A percentile compares a stretch with the other conserved stretches of the same genome.
phyloP scores from a whole-genome alignment of 768 basidiomycete genomes.

The Collybiopsis luxurians region DNA sequence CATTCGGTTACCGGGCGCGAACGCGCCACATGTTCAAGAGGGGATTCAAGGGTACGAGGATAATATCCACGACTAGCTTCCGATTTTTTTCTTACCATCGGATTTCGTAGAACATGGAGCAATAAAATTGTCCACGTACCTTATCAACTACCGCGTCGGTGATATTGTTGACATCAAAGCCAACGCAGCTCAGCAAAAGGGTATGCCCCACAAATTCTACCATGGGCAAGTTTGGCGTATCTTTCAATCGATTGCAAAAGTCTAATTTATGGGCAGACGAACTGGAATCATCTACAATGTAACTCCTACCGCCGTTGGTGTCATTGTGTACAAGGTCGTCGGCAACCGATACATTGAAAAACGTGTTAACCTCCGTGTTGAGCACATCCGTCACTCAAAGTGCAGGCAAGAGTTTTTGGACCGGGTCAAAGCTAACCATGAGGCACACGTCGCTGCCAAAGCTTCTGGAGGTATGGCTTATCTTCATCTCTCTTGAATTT shows the following conservation, averaged over 20 bases:
- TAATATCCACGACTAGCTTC: neutral
- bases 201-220: slow-evolving; percentile 99
- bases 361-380: slow-evolving; percentile 96
- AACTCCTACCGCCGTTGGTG: slow-evolving; percentile 89
- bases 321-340: slow-evolving; percentile 97
- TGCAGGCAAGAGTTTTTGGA: slow-evolving; percentile 98
- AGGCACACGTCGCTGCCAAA: slow-evolving; percentile 80
- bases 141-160: slow-evolving; percentile 90
- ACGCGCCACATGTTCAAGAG: slow-evolving; percentile 99
- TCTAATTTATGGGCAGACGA: slow-evolving; percentile 54
- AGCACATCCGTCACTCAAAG: slow-evolving; percentile 95
- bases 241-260: slow-evolving; percentile 1
- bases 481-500: neutral
- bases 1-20: slow-evolving; percentile 99
- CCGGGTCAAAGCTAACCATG: slow-evolving; percentile 90
- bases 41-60: slow-evolving; percentile 87
- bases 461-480: slow-evolving; percentile 77
- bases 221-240: slow-evolving; percentile 69
- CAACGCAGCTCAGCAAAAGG: slow-evolving; percentile 98
- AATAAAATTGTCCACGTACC: slow-evolving; percentile 88
- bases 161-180: slow-evolving; percentile 99
- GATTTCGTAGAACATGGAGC: slow-evolving; percentile 73
- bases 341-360: slow-evolving; percentile 99
- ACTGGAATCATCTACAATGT: slow-evolving; percentile 99
- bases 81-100: neutral